These are phyloP conservation scores for Volvox reticuliferus DNA, from an alignment of 139 green algal species.

Conservation along the genomic window DNA sequence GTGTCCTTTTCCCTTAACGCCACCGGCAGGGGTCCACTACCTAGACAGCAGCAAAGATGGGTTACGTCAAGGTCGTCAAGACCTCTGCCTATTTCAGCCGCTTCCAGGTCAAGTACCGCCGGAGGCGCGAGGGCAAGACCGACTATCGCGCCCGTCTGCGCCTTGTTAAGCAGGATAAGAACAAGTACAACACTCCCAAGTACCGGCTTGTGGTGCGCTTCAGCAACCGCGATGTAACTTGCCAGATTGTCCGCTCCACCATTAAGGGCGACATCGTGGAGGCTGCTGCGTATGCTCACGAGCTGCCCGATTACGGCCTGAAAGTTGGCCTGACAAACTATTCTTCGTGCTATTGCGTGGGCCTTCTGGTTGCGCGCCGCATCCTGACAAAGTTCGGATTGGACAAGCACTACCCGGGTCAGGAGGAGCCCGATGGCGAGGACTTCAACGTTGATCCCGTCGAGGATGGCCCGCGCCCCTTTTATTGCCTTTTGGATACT, in stretches of 20 bases:
- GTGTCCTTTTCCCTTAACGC: slow-evolving; percentile 11
- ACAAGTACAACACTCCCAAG: slow-evolving; percentile 99
- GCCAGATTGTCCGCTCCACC: slow-evolving; percentile 95
- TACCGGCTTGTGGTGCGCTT: slow-evolving; percentile 89
- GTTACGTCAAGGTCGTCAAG: slow-evolving; percentile 88
- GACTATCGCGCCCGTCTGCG: slow-evolving; percentile 95
- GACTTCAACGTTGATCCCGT: slow-evolving; percentile 96
- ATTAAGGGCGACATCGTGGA: slow-evolving; percentile 95
- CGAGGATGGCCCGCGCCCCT: slow-evolving; percentile 94
- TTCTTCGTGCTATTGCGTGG: slow-evolving; percentile 93
- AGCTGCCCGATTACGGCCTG: slow-evolving; percentile 96
- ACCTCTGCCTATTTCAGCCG: slow-evolving; percentile 90
- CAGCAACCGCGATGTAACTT: slow-evolving; percentile 91
- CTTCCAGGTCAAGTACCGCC: slow-evolving; percentile 96
- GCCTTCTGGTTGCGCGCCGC: slow-evolving; percentile 95
- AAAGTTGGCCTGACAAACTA: slow-evolving; percentile 98
- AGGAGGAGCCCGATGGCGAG: slow-evolving; percentile 87
- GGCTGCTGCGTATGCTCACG: slow-evolving; percentile 90
- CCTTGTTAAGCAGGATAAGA: slow-evolving; percentile 98
- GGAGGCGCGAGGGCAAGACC: slow-evolving; percentile 89
- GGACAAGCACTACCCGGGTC: slow-evolving; percentile 90
- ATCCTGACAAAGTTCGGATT: slow-evolving; percentile 95
- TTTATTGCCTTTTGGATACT: slow-evolving; percentile 95
- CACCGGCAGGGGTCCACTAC: not conserved
- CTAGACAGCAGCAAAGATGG: slow-evolving; percentile 64